Base-by-base conservation (phyloP, 768 basidiomycete species). In the Serendipita sp. region DNA sequence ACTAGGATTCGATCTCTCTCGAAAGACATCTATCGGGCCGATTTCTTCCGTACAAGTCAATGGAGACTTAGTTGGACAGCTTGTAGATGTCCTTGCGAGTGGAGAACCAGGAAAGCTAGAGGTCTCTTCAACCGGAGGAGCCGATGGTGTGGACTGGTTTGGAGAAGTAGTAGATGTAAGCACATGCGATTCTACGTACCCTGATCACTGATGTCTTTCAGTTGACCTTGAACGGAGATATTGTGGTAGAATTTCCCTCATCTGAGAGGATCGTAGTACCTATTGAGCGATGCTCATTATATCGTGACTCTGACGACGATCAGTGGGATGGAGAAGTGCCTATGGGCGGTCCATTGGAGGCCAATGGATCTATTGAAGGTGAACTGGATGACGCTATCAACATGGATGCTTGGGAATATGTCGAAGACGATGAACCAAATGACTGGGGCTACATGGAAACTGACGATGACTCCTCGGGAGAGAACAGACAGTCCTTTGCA, bases 111-210 rank as follows among this genome's bases (percentile, higher is more conserved):
- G 53, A 9, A 58, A 28, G 20, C 2, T 58, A 9, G 53, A 4
- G 22, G 17, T n/a, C 13, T n/a, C 53, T 4, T 28, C 53, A 33
- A 22, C 28, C 65, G 65, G 33, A 73, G 71, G 60, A 78, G 78
- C 67, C 69, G 71, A 5, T 70, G 74, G 50, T 0, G 69, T 90
- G 24, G 74, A 77, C 48, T 97, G 93, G 93, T 82, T 89, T 62
- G 93, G 93, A 24, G 90, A 95, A 75, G 91, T 96, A 17, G 81
- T 79, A 31, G 81, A 79, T 71, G 91, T 82, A 73, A 58, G 82
- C 72, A 61, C 3, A 61, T 61, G 2, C 64, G 64, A 24, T 24
- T 51, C 42, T 11, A 41, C 14, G 24, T 33, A 45, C 62, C 17
- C 28, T 24, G 16, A 41, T 14, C 28, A 50, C 67, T 62, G n/a